phyloP scores from a whole-genome alignment of 495 filamentous ascomycete species.

The Parathielavia appendiculata region DNA sequence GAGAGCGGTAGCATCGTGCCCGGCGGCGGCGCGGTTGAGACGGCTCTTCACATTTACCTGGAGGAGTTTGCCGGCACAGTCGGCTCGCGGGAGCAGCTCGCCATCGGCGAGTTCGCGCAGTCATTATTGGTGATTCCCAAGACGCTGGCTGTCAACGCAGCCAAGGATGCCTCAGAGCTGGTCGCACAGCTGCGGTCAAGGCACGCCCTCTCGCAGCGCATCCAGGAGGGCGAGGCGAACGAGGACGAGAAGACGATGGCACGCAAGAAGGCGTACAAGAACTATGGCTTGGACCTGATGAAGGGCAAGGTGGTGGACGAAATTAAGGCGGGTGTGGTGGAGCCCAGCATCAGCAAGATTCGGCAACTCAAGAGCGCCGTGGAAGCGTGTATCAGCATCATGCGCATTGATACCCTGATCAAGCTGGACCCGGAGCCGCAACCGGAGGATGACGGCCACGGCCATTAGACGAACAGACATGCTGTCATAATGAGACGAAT shows the following conservation, averaged over 20 bases:
- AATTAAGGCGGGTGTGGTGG: constrained; percentile 90
- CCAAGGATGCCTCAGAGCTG: constrained; percentile 90
- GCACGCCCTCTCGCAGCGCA: constrained; percentile 89
- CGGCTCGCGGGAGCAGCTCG: constrained; percentile 93
- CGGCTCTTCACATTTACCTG: constrained; percentile 97
- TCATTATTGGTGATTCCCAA: constrained; percentile 92
- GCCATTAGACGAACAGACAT: constrained; percentile 44
- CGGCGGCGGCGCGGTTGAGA: constrained; percentile 94
- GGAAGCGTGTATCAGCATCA: constrained; percentile 97
- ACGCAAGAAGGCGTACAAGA: constrained; percentile 94
- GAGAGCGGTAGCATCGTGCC: constrained; percentile 97
- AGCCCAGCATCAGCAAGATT: constrained; percentile 98
- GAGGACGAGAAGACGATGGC: constrained; percentile 82
- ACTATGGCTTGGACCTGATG: constrained; percentile 88
- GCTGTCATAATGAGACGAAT: constrained; percentile 11
- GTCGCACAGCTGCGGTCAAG: constrained; percentile 92
- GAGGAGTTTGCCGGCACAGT: constrained; percentile 99
- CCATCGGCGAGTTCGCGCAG: constrained; percentile 95
- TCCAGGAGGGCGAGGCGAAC: constrained; percentile 72
- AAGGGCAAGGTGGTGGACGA: constrained; percentile 90
- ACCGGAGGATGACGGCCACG: constrained; percentile 71
- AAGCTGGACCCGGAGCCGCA: constrained; percentile 90
- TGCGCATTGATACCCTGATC: constrained; percentile 99
- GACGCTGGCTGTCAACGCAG: constrained; percentile 94
- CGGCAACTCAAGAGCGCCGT: constrained; percentile 97